These are phyloP conservation scores for Bonia amplexicaulis DNA, from an alignment of 176 grass and related monocot species.

Conservation along the genomic window DNA sequence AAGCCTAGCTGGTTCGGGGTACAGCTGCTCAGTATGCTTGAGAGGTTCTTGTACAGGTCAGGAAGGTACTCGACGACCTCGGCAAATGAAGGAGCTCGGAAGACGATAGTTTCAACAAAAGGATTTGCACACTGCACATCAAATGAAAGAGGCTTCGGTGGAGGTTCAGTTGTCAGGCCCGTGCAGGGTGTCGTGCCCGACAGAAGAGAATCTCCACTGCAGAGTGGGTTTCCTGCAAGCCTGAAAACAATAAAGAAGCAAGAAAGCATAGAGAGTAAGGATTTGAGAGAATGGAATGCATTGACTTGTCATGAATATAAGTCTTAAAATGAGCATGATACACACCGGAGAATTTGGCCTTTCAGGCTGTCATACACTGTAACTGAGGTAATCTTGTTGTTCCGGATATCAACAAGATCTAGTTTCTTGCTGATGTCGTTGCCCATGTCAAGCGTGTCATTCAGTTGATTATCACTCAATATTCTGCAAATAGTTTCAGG, in stretches of 20 bases:
- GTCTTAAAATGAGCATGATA: constrained; percentile 4
- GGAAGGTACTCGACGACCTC: neutral
- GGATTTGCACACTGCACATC: constrained; percentile 43
- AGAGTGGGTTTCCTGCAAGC: constrained; percentile 64
- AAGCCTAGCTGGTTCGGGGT: constrained; percentile 16
- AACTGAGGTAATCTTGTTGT: constrained; percentile 50
- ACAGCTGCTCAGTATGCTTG: neutral
- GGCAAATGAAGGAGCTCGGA: constrained; percentile 58
- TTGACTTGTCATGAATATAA: neutral
- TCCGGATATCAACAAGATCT: constrained; percentile 41
- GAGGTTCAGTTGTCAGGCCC: neutral
- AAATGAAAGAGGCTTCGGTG: neutral
- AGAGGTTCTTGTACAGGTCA: neutral
- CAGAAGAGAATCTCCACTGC: constrained; percentile 26
- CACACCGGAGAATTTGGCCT: constrained; percentile 32
- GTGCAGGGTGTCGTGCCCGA: constrained; percentile 31
- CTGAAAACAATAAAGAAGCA: constrained; percentile 12
- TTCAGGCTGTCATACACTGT: constrained; percentile 26
- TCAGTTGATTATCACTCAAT: constrained; percentile 66
- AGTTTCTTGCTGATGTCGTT: constrained; percentile 20
- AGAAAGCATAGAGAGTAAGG: constrained; percentile 2
- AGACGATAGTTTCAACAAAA: constrained; percentile 49
- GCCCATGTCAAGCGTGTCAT: constrained; percentile 70
- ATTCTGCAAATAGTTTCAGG: constrained; percentile 33
- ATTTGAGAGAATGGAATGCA: neutral